Evolutionary conservation across 1,284 basidiomycete genomes (phyloP), one percentile per base, ranked within the genome.

Genomic region (Pseudozyma sp.): DNA sequence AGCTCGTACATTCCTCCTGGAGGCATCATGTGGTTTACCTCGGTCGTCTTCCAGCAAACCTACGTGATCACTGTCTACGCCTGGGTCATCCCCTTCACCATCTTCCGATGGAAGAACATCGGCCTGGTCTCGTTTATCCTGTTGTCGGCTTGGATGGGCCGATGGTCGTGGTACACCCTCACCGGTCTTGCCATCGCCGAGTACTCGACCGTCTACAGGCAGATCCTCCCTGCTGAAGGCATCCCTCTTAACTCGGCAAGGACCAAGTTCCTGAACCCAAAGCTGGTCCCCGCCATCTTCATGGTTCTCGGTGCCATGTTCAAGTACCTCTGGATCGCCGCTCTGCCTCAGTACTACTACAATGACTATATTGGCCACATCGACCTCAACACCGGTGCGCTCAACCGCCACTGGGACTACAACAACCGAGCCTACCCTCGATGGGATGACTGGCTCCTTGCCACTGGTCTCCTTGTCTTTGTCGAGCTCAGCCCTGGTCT

Each of bases 81-180:
- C 25, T 76, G 60, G 69, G 56, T 75, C n/a, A 44, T 80, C 2
- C 79, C 79, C 10, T 79, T 75, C 56, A 69, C 69, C 53, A 64
- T 69, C 39, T 64, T 74, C 58, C 67, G 66, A 19, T 74, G 68
- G 63, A 80, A 79, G 60, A 68, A 75, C 66, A 62, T 63, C 25
- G 69, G 70, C 18, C 31, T 79, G 35, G 31, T 59, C 40, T 45
- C 54, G 10, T 69, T 80, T 45, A 70, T 67, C 55, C 14, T 77
- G 49, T 51, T 72, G 34, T 66, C 75, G 39, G 76, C 56, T 21
- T 79, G 77, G 77, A 69, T 80, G 64, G 79, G 79, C 12, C 51
- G 64, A 21, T 80, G 70, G 71, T 76, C 71, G 31, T 80, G 77
- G 77, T 80, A 80, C 64, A 71, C 77, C 4, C 59, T 80, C 38